Conservation (phyloP, 2,329 filamentous ascomycete genomes). For the Fusarium sp. region DNA sequence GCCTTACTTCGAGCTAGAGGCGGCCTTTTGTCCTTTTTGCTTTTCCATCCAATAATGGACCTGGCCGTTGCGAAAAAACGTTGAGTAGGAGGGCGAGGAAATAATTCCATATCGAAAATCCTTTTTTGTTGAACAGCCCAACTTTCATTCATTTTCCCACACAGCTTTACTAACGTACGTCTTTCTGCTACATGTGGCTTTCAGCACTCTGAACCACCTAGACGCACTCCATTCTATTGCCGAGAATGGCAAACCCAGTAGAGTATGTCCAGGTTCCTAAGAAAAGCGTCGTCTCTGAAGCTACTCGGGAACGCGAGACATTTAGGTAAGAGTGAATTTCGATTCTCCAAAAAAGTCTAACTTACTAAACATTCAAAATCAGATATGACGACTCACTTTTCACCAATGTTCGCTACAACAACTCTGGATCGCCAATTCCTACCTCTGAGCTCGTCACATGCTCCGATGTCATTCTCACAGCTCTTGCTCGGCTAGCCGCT, state of each 20-base stretch:
- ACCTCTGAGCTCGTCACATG: constrained; percentile 46
- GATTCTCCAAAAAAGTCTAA: neutral
- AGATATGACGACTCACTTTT: constrained; percentile 31
- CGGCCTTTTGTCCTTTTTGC: neutral
- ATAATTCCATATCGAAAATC: neutral
- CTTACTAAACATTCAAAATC: neutral
- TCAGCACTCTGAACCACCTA: neutral
- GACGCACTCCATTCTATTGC: neutral
- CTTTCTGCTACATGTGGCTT: neutral
- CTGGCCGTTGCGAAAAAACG: constrained; percentile 4
- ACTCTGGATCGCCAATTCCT: constrained; percentile 40
- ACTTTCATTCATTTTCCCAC: neutral
- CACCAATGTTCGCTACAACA: constrained; percentile 42
- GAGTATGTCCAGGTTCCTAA: constrained; percentile 13
- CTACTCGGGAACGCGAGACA: constrained; percentile 50
- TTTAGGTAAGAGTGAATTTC: constrained; percentile 44
- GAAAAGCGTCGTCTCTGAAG: constrained; percentile 41
- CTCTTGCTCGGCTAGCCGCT: constrained; percentile 62
- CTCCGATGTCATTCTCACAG: constrained; percentile 57
- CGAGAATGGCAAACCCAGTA: constrained; percentile 13
- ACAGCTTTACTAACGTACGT: neutral
- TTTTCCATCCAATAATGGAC: constrained; percentile 1
- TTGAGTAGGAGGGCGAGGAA: neutral
- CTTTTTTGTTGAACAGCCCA: neutral
- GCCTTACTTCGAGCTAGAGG: neutral